Evolutionary conservation across 2,329 filamentous ascomycete species (phyloP), one percentile per base, ranked within the genome.

Genomic region (Gremmenia infestans): DNA sequence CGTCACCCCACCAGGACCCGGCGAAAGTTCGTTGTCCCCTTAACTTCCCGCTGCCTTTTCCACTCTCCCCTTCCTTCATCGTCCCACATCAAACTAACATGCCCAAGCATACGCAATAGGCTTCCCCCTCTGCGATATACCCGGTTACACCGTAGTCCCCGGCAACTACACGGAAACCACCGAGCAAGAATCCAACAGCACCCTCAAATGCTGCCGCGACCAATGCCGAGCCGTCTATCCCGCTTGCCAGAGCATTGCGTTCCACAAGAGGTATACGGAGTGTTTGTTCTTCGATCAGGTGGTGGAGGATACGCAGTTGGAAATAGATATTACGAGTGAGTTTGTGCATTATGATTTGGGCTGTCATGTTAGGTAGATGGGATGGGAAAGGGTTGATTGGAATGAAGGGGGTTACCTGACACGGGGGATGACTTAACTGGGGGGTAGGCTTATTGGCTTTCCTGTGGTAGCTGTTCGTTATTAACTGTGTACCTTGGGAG

Each of bases 71-170:
- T 54, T 39, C 60, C 64, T 42, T 46, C 3, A 12, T 67, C 37
- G 32, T 55, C 32, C 54, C 53, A 19, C 55, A 57, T 25, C 57
- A 57, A 49, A 37, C 65, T 69, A 65, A 71, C 67, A 35, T 52
- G 64, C 64, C 40, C 62, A 59, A 48, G 57, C 50, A 32, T 60
- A 60, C 48, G 40, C 43, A 12, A 35, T 19, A 22, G 60, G 58
- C 25, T 55, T 50, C 40, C 58, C 59, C 14, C 42, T 63, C 52
- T 61, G 61, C 52, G 32, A 17, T n/a, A 39, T 60, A 36, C 32
- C 53, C 11, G 56, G 60, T 42, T 57, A 39, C 50, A 58, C 55
- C 3, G 42, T 50, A 14, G 36, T 58, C 5, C 59, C 57, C 8
- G 55, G 59, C 14, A 58, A 54, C 48, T 55, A 61, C 50, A 54